Evolutionary conservation across 208 protist species (phyloP).

Genomic region (Borovskyia barvae): DNA sequence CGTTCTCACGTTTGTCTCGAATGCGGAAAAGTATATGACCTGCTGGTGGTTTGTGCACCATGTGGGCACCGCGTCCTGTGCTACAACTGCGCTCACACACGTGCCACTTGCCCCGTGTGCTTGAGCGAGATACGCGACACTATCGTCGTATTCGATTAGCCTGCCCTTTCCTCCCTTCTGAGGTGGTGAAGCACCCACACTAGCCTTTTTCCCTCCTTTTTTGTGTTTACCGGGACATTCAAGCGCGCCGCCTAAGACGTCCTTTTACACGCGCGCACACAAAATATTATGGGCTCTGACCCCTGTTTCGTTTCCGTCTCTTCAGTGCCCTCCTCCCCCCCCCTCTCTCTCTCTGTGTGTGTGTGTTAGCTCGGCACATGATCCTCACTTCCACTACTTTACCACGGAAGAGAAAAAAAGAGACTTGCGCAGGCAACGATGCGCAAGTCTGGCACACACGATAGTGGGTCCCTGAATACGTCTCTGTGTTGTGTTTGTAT

Average conservation of each 20-base stretch:
- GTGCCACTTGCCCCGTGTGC: constrained; percentile 79
- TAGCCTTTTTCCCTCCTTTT: background rate
- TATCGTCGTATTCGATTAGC: constrained; percentile 34
- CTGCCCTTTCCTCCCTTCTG: background rate
- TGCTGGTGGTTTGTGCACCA: constrained; percentile 57
- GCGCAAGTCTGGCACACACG: no score
- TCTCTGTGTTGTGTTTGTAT: no score
- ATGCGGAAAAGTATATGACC: constrained; percentile 29
- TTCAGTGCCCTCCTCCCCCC: background rate
- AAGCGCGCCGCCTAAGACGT: no score
- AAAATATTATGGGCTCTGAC: background rate
- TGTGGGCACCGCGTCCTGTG: constrained; percentile 88
- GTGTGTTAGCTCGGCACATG: background rate
- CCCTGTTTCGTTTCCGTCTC: background rate
- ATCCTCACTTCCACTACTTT: no score
- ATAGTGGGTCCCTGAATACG: no score
- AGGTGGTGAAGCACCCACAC: background rate
- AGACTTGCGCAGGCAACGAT: no score
- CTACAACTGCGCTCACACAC: constrained; percentile 43
- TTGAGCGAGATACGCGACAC: constrained; percentile 35
- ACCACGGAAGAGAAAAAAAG: no score
- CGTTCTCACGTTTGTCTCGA: constrained; percentile 32
- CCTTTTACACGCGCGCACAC: no score
- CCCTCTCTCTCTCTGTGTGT: background rate
- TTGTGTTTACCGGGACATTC: no score